Evolutionary conservation across 1,284 basidiomycete genomes (phyloP).

Genomic region (Fomes fomentarius): DNA sequence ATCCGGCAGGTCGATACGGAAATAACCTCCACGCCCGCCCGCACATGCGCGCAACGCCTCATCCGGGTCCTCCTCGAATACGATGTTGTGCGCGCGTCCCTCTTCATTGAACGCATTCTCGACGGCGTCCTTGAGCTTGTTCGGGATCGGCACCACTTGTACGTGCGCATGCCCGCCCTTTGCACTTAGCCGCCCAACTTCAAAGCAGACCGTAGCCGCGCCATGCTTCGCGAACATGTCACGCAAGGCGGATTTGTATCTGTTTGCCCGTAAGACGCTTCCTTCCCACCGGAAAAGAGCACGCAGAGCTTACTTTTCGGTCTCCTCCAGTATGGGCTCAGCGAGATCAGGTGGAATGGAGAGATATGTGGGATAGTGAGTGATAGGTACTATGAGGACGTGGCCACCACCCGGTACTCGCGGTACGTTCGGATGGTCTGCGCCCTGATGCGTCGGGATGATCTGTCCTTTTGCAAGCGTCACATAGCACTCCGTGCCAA

Average conservation of each 20-base stretch:
- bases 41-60: constrained; percentile 58
- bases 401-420: constrained; percentile 92
- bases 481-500: constrained; percentile 91
- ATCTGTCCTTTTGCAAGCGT: constrained; percentile 94
- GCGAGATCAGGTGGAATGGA: constrained; percentile 76
- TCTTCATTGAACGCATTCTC: constrained; percentile 73
- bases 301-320: constrained; percentile 56
- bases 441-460: constrained; percentile 70
- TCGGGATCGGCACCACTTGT: constrained; percentile 84
- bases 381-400: constrained; percentile 86
- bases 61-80: constrained; percentile 65
- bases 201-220: constrained; percentile 78
- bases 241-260: constrained; percentile 79
- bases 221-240: constrained; percentile 74
- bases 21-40: constrained; percentile 72
- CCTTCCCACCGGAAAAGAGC: too few relatives aligned
- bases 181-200: constrained; percentile 82
- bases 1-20: constrained; percentile 87
- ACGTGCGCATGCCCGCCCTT: constrained; percentile 95
- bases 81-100: constrained; percentile 67
- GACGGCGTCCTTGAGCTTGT: constrained; percentile 59
- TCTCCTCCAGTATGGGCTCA: constrained; percentile 77
- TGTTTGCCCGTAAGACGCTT: constrained; percentile 30
- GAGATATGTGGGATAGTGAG: constrained; percentile 63
- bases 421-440: constrained; percentile 41